Percentiles rank a stretch among this genome's conserved stretches.
phyloP scores from a whole-genome alignment of 768 basidiomycete species.

The Chiua virens region DNA sequence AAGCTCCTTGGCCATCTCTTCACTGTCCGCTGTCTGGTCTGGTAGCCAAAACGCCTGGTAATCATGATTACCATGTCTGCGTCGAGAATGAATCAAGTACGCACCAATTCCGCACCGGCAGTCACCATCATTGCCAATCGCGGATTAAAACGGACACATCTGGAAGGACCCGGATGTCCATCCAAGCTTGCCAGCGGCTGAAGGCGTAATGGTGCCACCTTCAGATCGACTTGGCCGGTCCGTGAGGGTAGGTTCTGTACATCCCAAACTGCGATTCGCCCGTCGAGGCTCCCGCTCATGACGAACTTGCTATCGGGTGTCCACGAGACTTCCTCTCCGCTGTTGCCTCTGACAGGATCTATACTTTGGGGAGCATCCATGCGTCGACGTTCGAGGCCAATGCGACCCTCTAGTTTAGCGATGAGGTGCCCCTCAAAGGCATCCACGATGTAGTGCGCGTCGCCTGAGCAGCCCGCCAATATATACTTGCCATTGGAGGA shows the following conservation, averaged over 20 bases:
- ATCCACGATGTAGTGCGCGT: constrained; percentile 92
- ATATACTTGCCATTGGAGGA: constrained; percentile 89
- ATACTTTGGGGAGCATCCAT: constrained; percentile 51
- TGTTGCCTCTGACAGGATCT: constrained; percentile 73
- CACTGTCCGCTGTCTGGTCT: constrained; percentile 64
- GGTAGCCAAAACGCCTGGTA: constrained; percentile 64
- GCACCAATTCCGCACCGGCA: constrained; percentile 81
- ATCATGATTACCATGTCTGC: constrained; percentile 16
- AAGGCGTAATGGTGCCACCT: constrained; percentile 50
- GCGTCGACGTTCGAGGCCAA: constrained; percentile 74
- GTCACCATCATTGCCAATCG: constrained; percentile 84
- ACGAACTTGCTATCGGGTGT: constrained; percentile 93
- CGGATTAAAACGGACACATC: constrained; percentile 91
- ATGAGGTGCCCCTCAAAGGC: constrained; percentile 83
- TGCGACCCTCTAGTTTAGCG: constrained; percentile 82
- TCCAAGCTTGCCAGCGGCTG: constrained; percentile 56
- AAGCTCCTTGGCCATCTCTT: constrained; percentile 70
- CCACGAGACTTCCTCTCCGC: constrained; percentile 94
- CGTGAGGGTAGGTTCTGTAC: constrained; percentile 58
- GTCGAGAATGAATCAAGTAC: constrained; percentile 19
- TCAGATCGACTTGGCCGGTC: constrained; percentile 54
- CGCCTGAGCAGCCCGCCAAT: constrained; percentile 88
- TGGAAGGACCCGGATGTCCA: constrained; percentile 78
- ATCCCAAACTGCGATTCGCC: constrained; percentile 88
- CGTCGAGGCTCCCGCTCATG: constrained; percentile 82